A percentile compares a stretch with the other conserved stretches of the same genome.
These are phyloP conservation scores for Exophiala viscosa DNA, from an alignment of 2,329 filamentous ascomycete genomes.

Conservation along the genomic window DNA sequence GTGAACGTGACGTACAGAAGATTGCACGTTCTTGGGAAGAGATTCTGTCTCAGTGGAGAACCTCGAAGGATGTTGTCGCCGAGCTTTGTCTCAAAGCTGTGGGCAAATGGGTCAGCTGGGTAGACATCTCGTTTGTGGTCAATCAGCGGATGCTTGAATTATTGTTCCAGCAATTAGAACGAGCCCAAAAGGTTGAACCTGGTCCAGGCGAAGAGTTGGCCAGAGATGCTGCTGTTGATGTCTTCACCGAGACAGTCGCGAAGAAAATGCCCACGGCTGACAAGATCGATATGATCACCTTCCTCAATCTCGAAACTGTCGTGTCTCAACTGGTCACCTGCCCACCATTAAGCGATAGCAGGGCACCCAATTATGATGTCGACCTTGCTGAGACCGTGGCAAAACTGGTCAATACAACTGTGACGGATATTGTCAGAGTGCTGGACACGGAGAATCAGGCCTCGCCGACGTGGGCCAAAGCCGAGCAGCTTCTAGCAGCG, in stretches of 20 bases:
- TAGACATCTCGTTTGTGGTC: constrained; percentile 89
- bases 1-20: constrained; percentile 81
- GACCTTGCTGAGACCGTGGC: constrained; percentile 93
- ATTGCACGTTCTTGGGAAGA: constrained; percentile 89
- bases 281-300: constrained; percentile 90
- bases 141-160: constrained; percentile 82
- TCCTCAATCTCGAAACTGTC: constrained; percentile 81
- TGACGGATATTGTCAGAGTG: constrained; percentile 81
- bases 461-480: constrained; percentile 64
- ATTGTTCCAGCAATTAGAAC: constrained; percentile 83
- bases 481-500: constrained; percentile 74
- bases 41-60: constrained; percentile 73
- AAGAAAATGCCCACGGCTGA: constrained; percentile 97
- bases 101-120: constrained; percentile 98
- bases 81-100: constrained; percentile 90
- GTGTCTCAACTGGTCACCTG: constrained; percentile 81
- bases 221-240: constrained; percentile 86
- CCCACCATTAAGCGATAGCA: constrained; percentile 72
- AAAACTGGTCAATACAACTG: constrained; percentile 87
- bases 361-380: constrained; percentile 85
- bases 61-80: constrained; percentile 67
- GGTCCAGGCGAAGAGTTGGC: constrained; percentile 74
- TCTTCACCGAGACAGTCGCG: constrained; percentile 89
- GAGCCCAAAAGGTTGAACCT: constrained; percentile 57
- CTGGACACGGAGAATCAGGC: constrained; percentile 65